Evolutionary conservation across 345 rosid species (phyloP), one percentile per base, ranked within the genome.

Genomic region (Cochlearia excelsa): DNA sequence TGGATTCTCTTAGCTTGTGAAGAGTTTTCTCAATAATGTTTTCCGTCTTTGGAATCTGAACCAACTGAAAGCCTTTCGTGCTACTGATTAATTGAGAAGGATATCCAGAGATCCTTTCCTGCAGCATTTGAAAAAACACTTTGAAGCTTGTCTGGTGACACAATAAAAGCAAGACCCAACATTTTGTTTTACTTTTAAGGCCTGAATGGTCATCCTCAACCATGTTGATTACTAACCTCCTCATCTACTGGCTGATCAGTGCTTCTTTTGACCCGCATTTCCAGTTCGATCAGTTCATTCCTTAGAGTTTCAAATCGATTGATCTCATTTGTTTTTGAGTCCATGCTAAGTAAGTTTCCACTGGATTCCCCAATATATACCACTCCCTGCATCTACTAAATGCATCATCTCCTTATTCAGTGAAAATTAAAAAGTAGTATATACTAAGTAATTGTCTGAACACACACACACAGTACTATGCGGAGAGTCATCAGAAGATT

Each of bases 211-310:
- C 46, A 59, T 65, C 57, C 23, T 59, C 52, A 59, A 46, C 62
- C 27, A 51, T 45, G 47, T 45, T 45, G 49, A 46, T 61, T 51
- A 67, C 66, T 42, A 73, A 86, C 97, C 94, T 82, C 90, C 47
- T 78, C 90, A 63, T 70, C 77, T 53, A 75, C 83, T 57, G 93
- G 77, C 67, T 80, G 84, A 77, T 79, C 75, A 42, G 96, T 74
- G 75, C 84, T 84, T 69, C 69, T 80, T 70, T 82, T 85, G 54
- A 93, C 95, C 59, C 96, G 84, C 53, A 76, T 79, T 70, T 93
- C 97, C 60, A 93, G 95, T 75, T 87, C 96, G 57, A 87, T 82
- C 29, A 93, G 82, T 75, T 93, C 99, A 57, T 78, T 89, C 79
- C 90, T 89, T 30, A 93, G 63, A 57, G 75, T 75, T 72, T 89